Evolutionary conservation across 805 yeast species (phyloP), one percentile per base, ranked within the genome.

Genomic region (Yamadazyma akitaensis): DNA sequence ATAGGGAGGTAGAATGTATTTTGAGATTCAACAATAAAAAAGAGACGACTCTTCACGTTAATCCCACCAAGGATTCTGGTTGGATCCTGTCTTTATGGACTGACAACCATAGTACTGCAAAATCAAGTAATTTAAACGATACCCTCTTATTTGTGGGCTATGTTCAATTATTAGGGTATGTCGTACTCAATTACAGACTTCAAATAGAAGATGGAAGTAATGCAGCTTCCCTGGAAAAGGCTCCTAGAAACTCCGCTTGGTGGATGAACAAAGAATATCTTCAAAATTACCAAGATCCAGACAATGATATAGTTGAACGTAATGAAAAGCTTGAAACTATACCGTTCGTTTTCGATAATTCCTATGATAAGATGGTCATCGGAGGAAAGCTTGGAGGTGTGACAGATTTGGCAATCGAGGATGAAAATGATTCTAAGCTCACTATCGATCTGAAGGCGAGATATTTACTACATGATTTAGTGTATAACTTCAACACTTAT

Each of bases 181-280:
- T 67, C 12, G 65, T 69, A 8, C 60, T 67, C 26, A 72, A 72
- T 51, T 69, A 69, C 48, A 61, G 62, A 40, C 60, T 68, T 40
- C 66, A 57, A 36, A 28, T 46, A 32, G 53, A 42, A 19, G 50
- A 40, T 28, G 31, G 42, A 24, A 46, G 34, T 50, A 57, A 25
- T 43, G 35, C 32, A 10, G 37, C 47, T 14, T 17, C 42, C 10
- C 47, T 45, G 46, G 53, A 52, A 17, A 44, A 47, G 11, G 43
- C 56, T 14, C 53, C 53, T 13, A 39, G 43, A 35, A 52, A 52
- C 36, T 45, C 51, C 5, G 51, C 53, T 5, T 65, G 68, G 64
- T 72, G 76, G 76, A 57, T 57, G 17, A 69, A 72, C 55, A 48
- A 46, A 16, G 73, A 69, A 18, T 72, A 70, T 53, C 37, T 59